Conservation (phyloP, 345 rosid species). For the Acer yangbiense region DNA sequence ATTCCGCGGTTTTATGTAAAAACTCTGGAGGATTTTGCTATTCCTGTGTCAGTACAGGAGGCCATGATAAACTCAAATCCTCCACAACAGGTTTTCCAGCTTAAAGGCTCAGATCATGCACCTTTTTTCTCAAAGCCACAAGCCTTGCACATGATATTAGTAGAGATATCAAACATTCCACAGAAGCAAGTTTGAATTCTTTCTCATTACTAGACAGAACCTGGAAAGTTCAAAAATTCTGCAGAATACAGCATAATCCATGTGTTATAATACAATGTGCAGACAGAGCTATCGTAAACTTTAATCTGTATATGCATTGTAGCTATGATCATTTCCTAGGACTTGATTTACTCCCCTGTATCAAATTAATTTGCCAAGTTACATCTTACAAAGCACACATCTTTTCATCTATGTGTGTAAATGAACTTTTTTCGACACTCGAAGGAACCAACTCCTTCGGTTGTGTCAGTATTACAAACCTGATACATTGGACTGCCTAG, state of each 20-base stretch:
- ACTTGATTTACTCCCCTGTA: background rate
- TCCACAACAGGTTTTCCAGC: constrained; percentile 55
- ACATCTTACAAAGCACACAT: background rate
- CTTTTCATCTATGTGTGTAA: background rate
- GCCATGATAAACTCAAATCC: constrained; percentile 54
- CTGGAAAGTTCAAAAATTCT: background rate
- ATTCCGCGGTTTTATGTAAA: constrained; percentile 57
- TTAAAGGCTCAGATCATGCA: constrained; percentile 74
- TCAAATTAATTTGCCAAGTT: background rate
- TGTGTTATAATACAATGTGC: too few species aligned
- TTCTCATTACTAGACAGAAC: background rate
- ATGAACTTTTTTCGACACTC: too few species aligned
- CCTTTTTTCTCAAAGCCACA: constrained; percentile 80
- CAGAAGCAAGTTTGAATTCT: constrained; percentile 9
- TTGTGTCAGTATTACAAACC: too few species aligned
- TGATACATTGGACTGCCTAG: too few species aligned
- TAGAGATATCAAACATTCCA: constrained; percentile 53
- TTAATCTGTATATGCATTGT: too few species aligned
- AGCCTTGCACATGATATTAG: constrained; percentile 52
- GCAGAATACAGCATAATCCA: too few species aligned
- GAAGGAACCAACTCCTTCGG: too few species aligned
- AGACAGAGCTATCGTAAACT: too few species aligned
- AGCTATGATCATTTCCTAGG: background rate
- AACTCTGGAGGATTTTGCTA: constrained; percentile 55
- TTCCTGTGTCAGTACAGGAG: constrained; percentile 54